Percentiles rank a stretch among this genome's conserved stretches.
phyloP scores from a whole-genome alignment of 768 basidiomycete species.

The Grammothele lineata region DNA sequence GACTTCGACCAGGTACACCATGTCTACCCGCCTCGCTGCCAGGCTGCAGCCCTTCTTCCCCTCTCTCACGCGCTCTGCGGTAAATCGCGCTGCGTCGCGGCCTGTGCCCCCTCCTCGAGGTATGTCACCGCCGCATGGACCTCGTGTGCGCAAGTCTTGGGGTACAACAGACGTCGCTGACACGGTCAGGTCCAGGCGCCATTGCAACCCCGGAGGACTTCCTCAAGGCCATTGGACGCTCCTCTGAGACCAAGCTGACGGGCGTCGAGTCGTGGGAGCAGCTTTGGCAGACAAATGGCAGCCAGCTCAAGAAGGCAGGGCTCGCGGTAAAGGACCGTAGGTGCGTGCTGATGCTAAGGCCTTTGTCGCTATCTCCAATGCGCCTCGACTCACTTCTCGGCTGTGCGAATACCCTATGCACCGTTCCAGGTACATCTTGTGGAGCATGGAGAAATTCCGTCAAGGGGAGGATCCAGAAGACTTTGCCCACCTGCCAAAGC shows the following conservation, averaged over 20 bases:
- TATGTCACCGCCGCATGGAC: constrained; percentile 22
- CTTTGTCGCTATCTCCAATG: background rate
- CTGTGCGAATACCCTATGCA: too few relatives aligned
- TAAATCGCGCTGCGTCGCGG: constrained; percentile 30
- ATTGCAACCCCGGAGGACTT: constrained; percentile 60
- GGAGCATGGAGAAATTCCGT: constrained; percentile 82
- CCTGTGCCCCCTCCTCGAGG: constrained; percentile 36
- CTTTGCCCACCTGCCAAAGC: constrained; percentile 60
- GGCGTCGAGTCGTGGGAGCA: constrained; percentile 61
- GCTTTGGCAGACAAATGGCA: constrained; percentile 60
- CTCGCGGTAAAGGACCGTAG: constrained; percentile 65
- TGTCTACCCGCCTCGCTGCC: constrained; percentile 17
- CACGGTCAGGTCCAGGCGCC: constrained; percentile 32
- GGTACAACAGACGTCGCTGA: constrained; percentile 6
- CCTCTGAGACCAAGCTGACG: constrained; percentile 58
- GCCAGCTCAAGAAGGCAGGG: constrained; percentile 60
- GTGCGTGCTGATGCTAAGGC: constrained; percentile 41
- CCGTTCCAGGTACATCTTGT: constrained; percentile 75
- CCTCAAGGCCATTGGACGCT: constrained; percentile 70
- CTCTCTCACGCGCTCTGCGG: constrained; percentile 22
- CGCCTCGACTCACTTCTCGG: background rate
- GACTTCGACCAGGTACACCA: too few relatives aligned
- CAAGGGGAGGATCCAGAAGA: constrained; percentile 47
- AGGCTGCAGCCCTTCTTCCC: constrained; percentile 12
- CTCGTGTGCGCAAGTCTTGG: too few relatives aligned